These are phyloP conservation scores for Ascochyta clinopodiicola DNA, from an alignment of 2,329 filamentous ascomycete genomes.

Conservation along the genomic window DNA sequence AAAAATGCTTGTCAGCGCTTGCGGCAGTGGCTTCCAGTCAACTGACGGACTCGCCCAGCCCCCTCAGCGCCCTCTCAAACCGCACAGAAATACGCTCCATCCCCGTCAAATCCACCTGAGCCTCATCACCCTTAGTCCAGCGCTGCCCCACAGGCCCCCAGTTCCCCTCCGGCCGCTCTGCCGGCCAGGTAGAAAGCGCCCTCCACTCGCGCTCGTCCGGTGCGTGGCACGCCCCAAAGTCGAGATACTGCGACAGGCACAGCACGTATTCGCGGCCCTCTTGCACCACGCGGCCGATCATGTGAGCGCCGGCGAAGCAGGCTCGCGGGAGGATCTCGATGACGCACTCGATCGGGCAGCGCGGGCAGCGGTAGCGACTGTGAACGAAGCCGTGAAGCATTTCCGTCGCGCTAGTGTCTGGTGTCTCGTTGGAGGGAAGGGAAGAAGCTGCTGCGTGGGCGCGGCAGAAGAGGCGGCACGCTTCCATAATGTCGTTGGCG, in stretches of 20 bases:
- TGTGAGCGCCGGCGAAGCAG: slow-evolving; percentile 2
- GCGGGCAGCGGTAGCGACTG: neutral
- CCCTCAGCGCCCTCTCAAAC: slow-evolving; percentile 4
- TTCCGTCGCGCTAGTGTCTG: neutral
- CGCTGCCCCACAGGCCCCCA: neutral
- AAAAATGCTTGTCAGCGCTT: neutral
- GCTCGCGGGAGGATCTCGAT: slow-evolving; percentile 1
- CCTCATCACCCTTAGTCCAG: neutral
- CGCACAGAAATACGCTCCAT: slow-evolving; percentile 4
- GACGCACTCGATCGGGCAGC: slow-evolving; percentile 1
- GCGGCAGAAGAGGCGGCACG: slow-evolving; percentile 7
- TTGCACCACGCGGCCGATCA: neutral
- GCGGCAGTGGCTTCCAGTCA: neutral
- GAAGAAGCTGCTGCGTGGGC: slow-evolving; percentile 2
- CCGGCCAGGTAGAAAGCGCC: slow-evolving; percentile 6
- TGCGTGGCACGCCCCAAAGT: slow-evolving; percentile 1
- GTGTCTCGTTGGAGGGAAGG: neutral
- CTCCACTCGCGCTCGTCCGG: slow-evolving; percentile 2
- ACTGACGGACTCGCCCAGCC: no score
- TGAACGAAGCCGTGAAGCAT: slow-evolving; percentile 1
- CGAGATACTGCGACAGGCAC: slow-evolving; percentile 1
- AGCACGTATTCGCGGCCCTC: neutral
- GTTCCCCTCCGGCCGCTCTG: slow-evolving; percentile 1
- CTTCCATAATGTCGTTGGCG: slow-evolving; percentile 2
- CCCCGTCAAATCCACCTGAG: neutral